Conservation (phyloP, 257 asterid genomes). For the Solanum paucissectum region DNA sequence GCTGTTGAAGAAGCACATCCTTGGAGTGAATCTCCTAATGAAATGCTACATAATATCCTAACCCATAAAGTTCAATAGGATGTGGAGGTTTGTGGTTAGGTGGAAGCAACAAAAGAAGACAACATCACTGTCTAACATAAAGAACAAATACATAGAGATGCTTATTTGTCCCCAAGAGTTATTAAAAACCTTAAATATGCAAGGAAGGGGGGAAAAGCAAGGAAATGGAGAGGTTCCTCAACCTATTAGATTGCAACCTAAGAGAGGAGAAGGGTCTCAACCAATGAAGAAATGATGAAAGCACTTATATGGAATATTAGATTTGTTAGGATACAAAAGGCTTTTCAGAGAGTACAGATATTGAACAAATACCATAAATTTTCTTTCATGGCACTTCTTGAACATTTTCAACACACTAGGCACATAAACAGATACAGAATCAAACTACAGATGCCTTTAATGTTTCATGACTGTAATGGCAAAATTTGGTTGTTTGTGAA, state of each 20-base stretch:
- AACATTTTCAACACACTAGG: background rate
- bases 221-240: background rate
- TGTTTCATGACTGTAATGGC: background rate
- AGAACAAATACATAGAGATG: background rate
- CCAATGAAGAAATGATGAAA: background rate
- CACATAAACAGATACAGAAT: background rate
- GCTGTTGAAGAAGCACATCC: too few species aligned
- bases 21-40: too few species aligned
- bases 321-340: background rate
- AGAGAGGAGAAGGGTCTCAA: background rate
- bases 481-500: background rate
- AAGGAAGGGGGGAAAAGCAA: background rate
- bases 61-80: background rate
- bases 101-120: background rate
- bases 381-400: background rate
- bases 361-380: background rate
- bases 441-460: background rate
- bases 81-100: background rate
- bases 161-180: background rate
- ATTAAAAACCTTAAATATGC: background rate
- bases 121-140: background rate
- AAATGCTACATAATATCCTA: too few species aligned
- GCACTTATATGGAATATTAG: background rate
- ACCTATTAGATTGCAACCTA: background rate
- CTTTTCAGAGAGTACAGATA: background rate